Conservation (phyloP, 495 filamentous ascomycete genomes). For the Halenospora varia region DNA sequence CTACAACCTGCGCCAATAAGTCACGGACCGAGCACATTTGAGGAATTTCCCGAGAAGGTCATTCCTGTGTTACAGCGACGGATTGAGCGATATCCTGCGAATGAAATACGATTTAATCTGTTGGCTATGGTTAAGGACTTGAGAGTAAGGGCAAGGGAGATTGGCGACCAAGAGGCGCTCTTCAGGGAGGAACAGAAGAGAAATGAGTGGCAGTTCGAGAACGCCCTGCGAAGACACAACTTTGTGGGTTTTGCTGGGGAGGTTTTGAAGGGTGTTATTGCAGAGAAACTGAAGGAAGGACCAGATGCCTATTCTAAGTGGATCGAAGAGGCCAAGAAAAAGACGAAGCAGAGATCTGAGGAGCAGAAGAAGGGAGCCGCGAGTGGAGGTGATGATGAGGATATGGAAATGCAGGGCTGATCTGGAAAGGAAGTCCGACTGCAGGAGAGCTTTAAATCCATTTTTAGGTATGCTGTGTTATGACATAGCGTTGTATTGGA, state of each 20-base stretch:
- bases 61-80: constrained; percentile 82
- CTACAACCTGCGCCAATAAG: constrained; percentile 87
- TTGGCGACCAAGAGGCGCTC: constrained; percentile 77
- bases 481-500: background rate
- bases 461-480: background rate
- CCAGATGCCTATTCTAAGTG: constrained; percentile 60
- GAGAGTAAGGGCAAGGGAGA: constrained; percentile 67
- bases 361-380: constrained; percentile 30
- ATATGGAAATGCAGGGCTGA: constrained; percentile 26
- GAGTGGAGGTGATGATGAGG: constrained; percentile 17
- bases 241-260: constrained; percentile 96
- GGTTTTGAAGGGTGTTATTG: constrained; percentile 79
- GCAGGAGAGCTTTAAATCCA: background rate
- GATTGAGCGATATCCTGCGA: constrained; percentile 78
- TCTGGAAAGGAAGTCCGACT: background rate
- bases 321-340: constrained; percentile 72
- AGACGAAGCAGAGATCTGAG: constrained; percentile 64
- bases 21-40: constrained; percentile 68
- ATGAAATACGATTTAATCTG: constrained; percentile 93
- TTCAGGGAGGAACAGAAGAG: constrained; percentile 81
- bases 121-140: constrained; percentile 87
- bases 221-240: constrained; percentile 87
- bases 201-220: constrained; percentile 89
- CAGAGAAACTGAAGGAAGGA: constrained; percentile 60
- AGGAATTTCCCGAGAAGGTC: constrained; percentile 74